These are phyloP conservation scores for Suillus subluteus DNA, from an alignment of 768 basidiomycete genomes.

Conservation along the genomic window DNA sequence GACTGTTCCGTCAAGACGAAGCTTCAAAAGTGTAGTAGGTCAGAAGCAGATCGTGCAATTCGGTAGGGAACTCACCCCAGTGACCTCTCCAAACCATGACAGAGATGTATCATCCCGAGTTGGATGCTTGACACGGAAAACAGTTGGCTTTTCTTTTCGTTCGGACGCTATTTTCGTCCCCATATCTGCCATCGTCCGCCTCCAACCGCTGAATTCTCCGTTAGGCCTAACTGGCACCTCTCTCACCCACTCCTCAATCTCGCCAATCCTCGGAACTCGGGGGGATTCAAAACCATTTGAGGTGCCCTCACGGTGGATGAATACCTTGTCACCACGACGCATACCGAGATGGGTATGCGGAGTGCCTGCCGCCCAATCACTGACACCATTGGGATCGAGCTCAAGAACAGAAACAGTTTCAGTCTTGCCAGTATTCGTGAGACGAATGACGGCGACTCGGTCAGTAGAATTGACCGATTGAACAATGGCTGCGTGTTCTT, in stretches of 20 bases:
- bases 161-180: slow-evolving; percentile 59
- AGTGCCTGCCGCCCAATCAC: slow-evolving; percentile 49
- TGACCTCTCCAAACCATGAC: slow-evolving; percentile 89
- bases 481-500: slow-evolving; percentile 68
- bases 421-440: slow-evolving; percentile 51
- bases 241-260: slow-evolving; percentile 79
- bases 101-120: slow-evolving; percentile 44
- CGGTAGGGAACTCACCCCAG: slow-evolving; percentile 49
- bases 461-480: slow-evolving; percentile 76
- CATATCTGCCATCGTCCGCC: slow-evolving; percentile 70
- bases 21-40: slow-evolving; percentile 41
- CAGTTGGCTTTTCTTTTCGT: slow-evolving; percentile 42
- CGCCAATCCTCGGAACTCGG: slow-evolving; percentile 81
- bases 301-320: slow-evolving; percentile 70
- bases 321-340: slow-evolving; percentile 81
- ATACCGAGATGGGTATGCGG: slow-evolving; percentile 71
- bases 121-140: slow-evolving; percentile 49
- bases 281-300: slow-evolving; percentile 75
- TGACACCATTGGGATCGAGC: slow-evolving; percentile 81
- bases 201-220: slow-evolving; percentile 67
- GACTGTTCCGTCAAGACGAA: slow-evolving; percentile 74
- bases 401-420: slow-evolving; percentile 85
- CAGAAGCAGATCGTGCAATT: slow-evolving; percentile 14
- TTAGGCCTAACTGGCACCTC: slow-evolving; percentile 53
- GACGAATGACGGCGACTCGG: slow-evolving; percentile 69